A percentile compares a stretch with the other conserved stretches of the same genome.
Conservation (phyloP, 2,329 filamentous ascomycete species). For the Aspergillus ochraceus region DNA sequence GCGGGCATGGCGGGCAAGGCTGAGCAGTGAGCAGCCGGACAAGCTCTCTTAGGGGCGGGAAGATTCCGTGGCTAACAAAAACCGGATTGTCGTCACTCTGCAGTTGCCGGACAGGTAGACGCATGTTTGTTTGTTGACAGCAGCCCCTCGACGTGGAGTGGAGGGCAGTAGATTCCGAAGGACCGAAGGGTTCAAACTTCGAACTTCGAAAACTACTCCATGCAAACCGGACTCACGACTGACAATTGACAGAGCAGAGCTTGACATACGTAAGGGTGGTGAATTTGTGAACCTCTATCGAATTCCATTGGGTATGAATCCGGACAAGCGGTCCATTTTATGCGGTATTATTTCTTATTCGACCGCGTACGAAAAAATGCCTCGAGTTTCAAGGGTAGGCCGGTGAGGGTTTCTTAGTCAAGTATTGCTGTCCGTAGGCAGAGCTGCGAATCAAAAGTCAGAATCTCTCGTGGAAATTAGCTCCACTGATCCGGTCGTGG, state of each 20-base stretch:
- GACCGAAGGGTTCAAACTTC: no score
- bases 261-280: neutral
- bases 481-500: slow-evolving; percentile 9
- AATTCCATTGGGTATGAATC: neutral
- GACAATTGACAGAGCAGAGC: neutral
- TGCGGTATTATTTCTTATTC: neutral
- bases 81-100: neutral
- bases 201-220: no score
- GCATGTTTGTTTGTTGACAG: neutral
- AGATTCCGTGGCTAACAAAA: slow-evolving; percentile 8
- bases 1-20: neutral
- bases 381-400: slow-evolving; percentile 9
- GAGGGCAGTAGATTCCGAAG: neutral
- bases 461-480: slow-evolving; percentile 1
- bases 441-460: slow-evolving; percentile 10
- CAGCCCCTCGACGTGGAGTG: neutral
- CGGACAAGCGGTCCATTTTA: neutral
- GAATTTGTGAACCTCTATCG: neutral
- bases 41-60: slow-evolving; percentile 12
- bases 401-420: slow-evolving; percentile 11
- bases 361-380: slow-evolving; percentile 7
- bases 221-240: no score
- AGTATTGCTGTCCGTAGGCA: slow-evolving; percentile 4
- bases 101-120: neutral
- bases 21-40: slow-evolving; percentile 1